phyloP scores from a whole-genome alignment of 768 basidiomycete genomes.

The Tulasnella sp. region DNA sequence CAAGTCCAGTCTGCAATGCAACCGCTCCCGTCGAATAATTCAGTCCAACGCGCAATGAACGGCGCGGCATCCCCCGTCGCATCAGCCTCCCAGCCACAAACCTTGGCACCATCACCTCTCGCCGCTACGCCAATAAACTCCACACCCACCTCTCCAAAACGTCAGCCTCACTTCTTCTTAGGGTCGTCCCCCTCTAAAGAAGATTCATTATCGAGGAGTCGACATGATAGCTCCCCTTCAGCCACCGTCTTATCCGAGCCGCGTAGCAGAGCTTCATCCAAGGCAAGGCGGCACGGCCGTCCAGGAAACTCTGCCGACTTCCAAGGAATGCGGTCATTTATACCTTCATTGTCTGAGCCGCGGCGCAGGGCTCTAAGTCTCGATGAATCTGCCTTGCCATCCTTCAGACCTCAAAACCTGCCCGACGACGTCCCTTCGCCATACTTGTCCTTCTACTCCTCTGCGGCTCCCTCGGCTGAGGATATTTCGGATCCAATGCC shows the following conservation, averaged over 20 bases:
- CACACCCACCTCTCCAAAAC: background rate
- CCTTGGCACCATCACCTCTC: background rate
- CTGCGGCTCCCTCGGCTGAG: background rate
- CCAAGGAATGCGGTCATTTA: background rate
- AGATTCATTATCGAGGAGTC: background rate
- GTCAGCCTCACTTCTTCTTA: background rate
- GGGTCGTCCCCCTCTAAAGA: background rate
- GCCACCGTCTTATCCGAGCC: background rate
- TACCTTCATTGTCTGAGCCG: background rate
- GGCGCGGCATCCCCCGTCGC: background rate
- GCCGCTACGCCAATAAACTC: background rate
- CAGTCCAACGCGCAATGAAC: background rate
- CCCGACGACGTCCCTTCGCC: background rate
- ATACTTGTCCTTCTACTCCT: background rate
- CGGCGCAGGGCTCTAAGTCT: background rate
- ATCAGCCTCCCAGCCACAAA: background rate
- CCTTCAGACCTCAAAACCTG: background rate
- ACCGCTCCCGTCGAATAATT: background rate
- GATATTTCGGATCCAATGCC: background rate
- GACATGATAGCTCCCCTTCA: constrained; percentile 11
- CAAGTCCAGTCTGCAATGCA: background rate
- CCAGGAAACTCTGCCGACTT: background rate
- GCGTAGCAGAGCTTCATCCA: background rate
- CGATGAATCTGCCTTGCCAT: constrained; percentile 7
- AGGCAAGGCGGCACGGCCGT: background rate